Evolutionary conservation across 768 basidiomycete species (phyloP).

Genomic region (Imleria badia): DNA sequence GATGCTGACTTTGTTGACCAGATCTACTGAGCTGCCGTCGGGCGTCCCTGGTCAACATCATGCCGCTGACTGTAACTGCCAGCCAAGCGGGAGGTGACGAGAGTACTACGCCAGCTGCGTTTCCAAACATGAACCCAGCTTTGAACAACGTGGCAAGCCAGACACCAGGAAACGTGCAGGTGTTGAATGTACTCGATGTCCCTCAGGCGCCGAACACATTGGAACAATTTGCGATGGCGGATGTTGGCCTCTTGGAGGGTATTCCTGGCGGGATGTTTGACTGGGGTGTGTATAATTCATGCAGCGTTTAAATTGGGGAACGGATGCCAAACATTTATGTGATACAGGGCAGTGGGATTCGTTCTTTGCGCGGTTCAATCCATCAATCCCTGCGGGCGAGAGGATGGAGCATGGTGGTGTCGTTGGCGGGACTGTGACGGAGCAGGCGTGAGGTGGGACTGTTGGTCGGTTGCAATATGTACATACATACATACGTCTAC

Average conservation of each 20-base stretch:
- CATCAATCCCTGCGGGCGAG: conserved; percentile 4
- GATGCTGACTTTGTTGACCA: conserved; percentile 6
- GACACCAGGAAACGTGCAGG: conserved; percentile 58
- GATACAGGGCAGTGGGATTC: conserved; percentile 75
- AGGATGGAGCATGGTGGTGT: too few relatives aligned
- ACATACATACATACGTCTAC: conserved; percentile 9
- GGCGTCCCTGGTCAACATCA: conserved; percentile 56
- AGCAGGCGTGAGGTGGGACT: too few relatives aligned
- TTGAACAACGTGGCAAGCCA: conserved; percentile 51
- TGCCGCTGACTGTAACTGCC: conserved; percentile 43
- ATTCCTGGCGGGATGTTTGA: conserved; percentile 86
- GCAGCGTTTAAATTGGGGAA: not conserved
- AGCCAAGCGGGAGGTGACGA: conserved; percentile 33
- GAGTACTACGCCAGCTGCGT: conserved; percentile 16
- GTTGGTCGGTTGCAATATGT: conserved; percentile 10
- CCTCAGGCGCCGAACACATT: conserved; percentile 53
- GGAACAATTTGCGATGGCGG: conserved; percentile 65
- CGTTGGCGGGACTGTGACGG: too few relatives aligned
- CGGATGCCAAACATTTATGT: not conserved
- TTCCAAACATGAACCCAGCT: conserved; percentile 72
- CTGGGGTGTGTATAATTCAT: conserved; percentile 58
- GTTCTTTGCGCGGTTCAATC: conserved; percentile 66
- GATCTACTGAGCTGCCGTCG: conserved; percentile 17
- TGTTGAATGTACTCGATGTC: conserved; percentile 73
- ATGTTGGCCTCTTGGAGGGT: conserved; percentile 71